Conservation (phyloP, 257 asterid genomes). For the Lithospermum erythrorhizon region DNA sequence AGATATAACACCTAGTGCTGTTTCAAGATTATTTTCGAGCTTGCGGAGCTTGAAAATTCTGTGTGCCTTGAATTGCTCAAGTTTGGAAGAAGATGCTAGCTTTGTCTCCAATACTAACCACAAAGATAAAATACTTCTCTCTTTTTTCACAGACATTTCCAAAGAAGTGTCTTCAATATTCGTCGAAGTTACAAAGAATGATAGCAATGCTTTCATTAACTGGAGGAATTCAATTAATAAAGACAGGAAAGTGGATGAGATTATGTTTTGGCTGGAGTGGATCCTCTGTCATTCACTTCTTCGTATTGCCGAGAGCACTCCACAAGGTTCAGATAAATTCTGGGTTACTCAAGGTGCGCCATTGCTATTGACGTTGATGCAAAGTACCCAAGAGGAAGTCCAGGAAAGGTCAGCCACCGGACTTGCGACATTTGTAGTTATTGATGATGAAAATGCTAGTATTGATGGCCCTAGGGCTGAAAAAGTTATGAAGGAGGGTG, state of each 20-base stretch:
- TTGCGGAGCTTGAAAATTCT: constrained; percentile 47
- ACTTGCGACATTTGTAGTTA: constrained; percentile 66
- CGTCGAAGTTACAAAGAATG: constrained; percentile 32
- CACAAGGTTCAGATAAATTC: constrained; percentile 59
- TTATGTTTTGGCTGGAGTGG: constrained; percentile 76
- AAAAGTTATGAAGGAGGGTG: constrained; percentile 58
- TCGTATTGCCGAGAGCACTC: constrained; percentile 70
- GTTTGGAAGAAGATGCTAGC: constrained; percentile 44
- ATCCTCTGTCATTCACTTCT: constrained; percentile 58
- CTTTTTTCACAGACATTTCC: constrained; percentile 43
- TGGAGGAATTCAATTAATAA: constrained; percentile 31
- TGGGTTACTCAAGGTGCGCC: constrained; percentile 75
- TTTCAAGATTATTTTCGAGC: constrained; percentile 42
- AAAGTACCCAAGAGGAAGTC: constrained; percentile 67
- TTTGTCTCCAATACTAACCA: constrained; percentile 40
- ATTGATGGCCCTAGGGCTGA: constrained; percentile 73
- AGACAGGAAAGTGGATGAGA: constrained; percentile 37
- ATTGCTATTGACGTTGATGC: constrained; percentile 61
- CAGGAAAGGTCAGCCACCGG: constrained; percentile 88
- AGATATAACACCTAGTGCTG: constrained; percentile 32
- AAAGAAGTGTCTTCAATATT: constrained; percentile 47
- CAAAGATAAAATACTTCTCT: constrained; percentile 53
- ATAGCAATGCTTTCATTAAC: constrained; percentile 38
- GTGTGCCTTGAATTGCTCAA: constrained; percentile 59
- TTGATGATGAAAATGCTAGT: constrained; percentile 70